phyloP scores from a whole-genome alignment of 2,329 filamentous ascomycete genomes.

The Cadophora sp. region DNA sequence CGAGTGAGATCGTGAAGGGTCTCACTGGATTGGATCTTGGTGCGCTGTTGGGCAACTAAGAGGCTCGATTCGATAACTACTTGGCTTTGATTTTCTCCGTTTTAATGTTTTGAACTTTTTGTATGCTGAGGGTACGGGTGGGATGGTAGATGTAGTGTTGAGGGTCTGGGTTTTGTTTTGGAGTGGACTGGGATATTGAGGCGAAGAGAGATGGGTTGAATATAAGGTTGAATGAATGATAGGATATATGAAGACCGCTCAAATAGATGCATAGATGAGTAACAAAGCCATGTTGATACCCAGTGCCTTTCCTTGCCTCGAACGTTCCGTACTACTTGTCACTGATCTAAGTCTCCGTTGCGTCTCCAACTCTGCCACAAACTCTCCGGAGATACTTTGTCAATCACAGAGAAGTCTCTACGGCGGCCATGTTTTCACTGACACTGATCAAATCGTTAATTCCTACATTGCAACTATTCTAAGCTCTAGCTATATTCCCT shows the following conservation, averaged over 20 bases:
- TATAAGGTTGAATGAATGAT: background rate
- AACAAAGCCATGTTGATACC: background rate
- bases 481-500: no score
- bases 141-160: background rate
- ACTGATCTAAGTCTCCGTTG: no score
- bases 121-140: no score
- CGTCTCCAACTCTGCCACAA: no score
- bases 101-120: background rate
- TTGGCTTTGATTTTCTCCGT: background rate
- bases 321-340: background rate
- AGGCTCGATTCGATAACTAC: background rate
- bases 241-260: background rate
- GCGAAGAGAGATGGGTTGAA: background rate
- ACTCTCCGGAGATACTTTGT: no score
- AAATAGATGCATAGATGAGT: background rate
- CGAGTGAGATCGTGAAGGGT: constrained; percentile 6
- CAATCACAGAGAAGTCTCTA: no score
- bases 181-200: background rate
- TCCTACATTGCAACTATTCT: no score
- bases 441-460: no score
- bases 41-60: background rate
- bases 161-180: background rate
- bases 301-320: background rate
- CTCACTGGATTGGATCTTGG: constrained; percentile 15
- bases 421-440: no score